Base-by-base conservation (phyloP, 352 stramenopile species). In the Globisporangium radiosum region DNA sequence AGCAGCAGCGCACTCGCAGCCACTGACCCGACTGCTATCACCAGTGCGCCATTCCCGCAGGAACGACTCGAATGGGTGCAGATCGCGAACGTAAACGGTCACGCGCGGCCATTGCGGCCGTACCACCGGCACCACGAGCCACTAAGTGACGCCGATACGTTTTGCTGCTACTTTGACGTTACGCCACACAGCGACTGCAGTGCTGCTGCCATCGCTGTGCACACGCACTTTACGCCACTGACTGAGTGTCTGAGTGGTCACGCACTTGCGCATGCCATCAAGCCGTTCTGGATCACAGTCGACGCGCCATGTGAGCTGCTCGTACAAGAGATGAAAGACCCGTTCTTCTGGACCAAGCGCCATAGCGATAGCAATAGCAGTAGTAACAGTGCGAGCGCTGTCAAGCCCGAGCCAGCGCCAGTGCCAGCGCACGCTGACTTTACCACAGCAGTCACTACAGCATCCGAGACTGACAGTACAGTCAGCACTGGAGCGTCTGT, bases 161-260 rank as follows among this genome's bases (percentile, higher is more conserved):
- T 77, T 66, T 85, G 69, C 54, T 85, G 73, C 56, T 55, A 68
- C 17, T 84, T 90, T 53, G 63, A 78, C 11, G 64, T 80, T 1
- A 39, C 56, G 1, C 60, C 53, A 39, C 17, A 44, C 19, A 68
- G 7, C 47, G 63, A 7, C 56, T 68, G 17, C 25, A 33, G 25
- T 33, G 25, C 25, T 33, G 25, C 25, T 33, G 71, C 70, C 0
- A 53, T 85, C 0, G 62, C 68, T 10, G 87, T 75, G 52, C 72
- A 76, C 55, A 58, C 74, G 37, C 73, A 87, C 42, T 57, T 84
- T 5, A 47, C 47, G 11, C 52, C 45, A 3, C 57, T 11, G 9
- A 44, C 47, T 10, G 8, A 37, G 25, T 14, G 38, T 5, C 17
- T 66, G 4, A 47, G 37, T 11, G 47, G 61, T 15, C n/a, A 52